Conservation (phyloP, 192 early-diverging fungal genomes). For the Linnemannia elongata region DNA sequence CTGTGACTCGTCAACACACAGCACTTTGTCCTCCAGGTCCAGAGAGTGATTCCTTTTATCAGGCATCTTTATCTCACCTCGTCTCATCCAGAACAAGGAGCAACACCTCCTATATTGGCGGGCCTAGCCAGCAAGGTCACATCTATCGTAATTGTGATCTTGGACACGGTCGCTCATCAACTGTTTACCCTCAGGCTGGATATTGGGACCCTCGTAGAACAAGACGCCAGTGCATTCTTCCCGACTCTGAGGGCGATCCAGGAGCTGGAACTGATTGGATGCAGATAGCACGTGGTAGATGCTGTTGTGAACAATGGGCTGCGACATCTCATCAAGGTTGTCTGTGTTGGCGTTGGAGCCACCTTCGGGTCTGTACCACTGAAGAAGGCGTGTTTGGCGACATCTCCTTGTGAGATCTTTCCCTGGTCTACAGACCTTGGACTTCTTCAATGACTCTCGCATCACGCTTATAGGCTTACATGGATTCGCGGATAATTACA, state of each 20-base stretch:
- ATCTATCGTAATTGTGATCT: not conserved
- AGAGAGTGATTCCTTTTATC: not conserved
- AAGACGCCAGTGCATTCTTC: constrained; percentile 15
- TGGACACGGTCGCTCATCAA: not conserved
- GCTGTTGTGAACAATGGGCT: not conserved
- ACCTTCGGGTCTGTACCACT: not conserved
- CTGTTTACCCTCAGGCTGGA: not conserved
- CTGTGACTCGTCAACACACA: not conserved
- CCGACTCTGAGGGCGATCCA: constrained; percentile 5
- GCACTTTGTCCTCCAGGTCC: not conserved
- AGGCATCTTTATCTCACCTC: not conserved
- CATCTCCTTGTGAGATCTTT: not conserved
- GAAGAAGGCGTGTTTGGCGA: constrained; percentile 1
- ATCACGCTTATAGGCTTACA: not conserved
- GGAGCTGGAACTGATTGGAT: constrained; percentile 10
- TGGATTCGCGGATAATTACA: not conserved
- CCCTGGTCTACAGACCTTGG: not conserved
- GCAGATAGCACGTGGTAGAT: not conserved
- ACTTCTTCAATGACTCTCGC: not conserved
- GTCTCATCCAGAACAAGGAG: not conserved
- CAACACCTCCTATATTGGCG: not conserved
- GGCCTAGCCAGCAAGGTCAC: not conserved
- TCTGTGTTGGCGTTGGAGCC: not conserved
- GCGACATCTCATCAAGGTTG: not conserved
- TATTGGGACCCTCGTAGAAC: not conserved